phyloP scores from a whole-genome alignment of 495 filamentous ascomycete species.

The Hypoxylon fragiforme region DNA sequence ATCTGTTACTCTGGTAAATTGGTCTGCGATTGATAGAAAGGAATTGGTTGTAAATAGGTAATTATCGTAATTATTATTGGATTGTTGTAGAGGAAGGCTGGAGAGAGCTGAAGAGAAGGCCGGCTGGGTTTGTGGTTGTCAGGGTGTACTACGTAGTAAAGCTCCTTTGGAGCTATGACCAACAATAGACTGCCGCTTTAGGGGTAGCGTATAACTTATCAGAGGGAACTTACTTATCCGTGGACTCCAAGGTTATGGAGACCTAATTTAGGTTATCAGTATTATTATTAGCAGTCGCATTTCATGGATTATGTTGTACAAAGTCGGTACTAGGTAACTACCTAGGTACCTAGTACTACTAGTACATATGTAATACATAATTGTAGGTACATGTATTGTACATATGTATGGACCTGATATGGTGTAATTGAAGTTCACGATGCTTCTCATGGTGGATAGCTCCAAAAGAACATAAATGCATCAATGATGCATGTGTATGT shows the following conservation, averaged over 20 bases:
- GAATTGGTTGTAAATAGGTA: neutral
- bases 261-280: neutral
- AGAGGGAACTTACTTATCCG: constrained; percentile 1
- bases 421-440: no score
- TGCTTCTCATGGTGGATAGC: constrained; percentile 35
- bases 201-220: constrained; percentile 26
- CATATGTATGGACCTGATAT: no score
- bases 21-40: no score
- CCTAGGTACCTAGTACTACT: no score
- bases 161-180: constrained; percentile 33
- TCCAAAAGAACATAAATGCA: neutral
- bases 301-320: constrained; percentile 2
- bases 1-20: no score
- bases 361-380: no score
- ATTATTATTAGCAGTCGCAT: neutral
- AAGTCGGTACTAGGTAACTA: no score
- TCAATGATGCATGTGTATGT: constrained; percentile 4
- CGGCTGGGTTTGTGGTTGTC: constrained; percentile 23
- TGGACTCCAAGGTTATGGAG: neutral
- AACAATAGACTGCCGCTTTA: constrained; percentile 36
- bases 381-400: no score
- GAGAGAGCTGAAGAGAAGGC: no score
- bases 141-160: constrained; percentile 7
- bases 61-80: neutral
- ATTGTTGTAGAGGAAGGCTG: neutral